phyloP scores from a whole-genome alignment of 495 filamentous ascomycete species.

The Choiromyces venosus region DNA sequence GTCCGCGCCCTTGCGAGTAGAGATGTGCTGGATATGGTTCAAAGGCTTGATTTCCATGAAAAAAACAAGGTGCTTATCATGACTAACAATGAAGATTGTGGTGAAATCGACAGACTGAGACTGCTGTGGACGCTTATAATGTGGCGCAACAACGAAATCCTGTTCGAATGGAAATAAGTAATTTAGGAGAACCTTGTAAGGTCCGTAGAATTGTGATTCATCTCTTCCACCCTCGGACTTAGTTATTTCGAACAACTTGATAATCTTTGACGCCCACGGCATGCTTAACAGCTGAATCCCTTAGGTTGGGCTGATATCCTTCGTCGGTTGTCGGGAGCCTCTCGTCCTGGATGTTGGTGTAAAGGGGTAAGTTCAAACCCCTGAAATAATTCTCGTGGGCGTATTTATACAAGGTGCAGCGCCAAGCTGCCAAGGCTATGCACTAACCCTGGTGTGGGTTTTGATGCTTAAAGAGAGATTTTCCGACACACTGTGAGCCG shows the following conservation, averaged over 20 bases:
- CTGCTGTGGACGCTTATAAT: slow-evolving; percentile 10
- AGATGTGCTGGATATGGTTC: slow-evolving; percentile 1
- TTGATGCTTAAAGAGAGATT: too few relatives aligned
- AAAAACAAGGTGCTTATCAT: neutral
- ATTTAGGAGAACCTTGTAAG: slow-evolving; percentile 9
- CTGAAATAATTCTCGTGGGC: neutral
- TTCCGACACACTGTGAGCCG: too few relatives aligned
- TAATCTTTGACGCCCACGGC: slow-evolving; percentile 8
- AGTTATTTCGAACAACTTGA: neutral
- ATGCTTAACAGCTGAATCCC: slow-evolving; percentile 1
- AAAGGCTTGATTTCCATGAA: slow-evolving; percentile 14
- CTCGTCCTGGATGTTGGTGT: neutral
- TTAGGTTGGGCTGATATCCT: neutral
- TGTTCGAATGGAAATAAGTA: slow-evolving; percentile 15
- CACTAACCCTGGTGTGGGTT: neutral
- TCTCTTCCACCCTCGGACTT: neutral
- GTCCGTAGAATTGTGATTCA: slow-evolving; percentile 11
- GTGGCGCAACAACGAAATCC: slow-evolving; percentile 5
- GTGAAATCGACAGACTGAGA: slow-evolving; percentile 11
- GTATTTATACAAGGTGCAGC: neutral
- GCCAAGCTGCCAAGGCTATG: neutral
- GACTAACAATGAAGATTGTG: neutral
- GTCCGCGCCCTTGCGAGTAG: neutral
- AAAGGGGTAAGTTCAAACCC: neutral
- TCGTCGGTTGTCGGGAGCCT: neutral